A percentile compares a stretch with the other conserved stretches of the same genome.
Conservation (phyloP, 345 rosid species). For the Litchi chinensis region DNA sequence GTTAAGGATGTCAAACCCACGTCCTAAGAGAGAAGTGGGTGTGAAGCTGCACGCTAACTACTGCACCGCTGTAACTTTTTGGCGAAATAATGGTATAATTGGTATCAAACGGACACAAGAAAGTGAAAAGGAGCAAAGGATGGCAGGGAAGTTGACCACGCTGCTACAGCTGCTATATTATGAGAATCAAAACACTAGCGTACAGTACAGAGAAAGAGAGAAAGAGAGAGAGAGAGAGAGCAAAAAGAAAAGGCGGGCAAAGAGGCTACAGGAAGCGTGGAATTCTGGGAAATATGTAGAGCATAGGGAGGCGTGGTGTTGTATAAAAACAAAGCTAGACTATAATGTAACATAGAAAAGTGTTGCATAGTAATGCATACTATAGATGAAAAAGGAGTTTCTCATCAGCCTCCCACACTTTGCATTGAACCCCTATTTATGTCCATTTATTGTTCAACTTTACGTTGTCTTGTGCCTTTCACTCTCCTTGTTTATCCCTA, state of each 20-base stretch:
- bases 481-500: background rate
- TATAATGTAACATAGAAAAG: no score
- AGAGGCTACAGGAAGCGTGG: constrained; percentile 14
- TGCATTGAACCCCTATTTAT: background rate
- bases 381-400: background rate
- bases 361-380: no score
- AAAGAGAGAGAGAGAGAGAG: background rate
- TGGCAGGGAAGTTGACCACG: constrained; percentile 18
- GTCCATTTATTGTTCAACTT: background rate
- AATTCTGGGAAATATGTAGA: background rate
- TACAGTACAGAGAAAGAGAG: no score
- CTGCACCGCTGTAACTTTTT: no score
- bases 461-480: constrained; percentile 3
- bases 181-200: constrained; percentile 5
- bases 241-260: no score
- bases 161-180: background rate
- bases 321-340: background rate
- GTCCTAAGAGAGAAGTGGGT: no score
- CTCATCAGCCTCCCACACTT: background rate
- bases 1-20: no score
- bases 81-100: background rate
- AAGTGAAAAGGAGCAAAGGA: constrained; percentile 1
- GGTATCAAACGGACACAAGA: constrained; percentile 1
- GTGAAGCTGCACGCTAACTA: no score
- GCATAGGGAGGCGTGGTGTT: background rate